Conservation (phyloP, 331 rosid genomes). For the Quercus tomentella region DNA sequence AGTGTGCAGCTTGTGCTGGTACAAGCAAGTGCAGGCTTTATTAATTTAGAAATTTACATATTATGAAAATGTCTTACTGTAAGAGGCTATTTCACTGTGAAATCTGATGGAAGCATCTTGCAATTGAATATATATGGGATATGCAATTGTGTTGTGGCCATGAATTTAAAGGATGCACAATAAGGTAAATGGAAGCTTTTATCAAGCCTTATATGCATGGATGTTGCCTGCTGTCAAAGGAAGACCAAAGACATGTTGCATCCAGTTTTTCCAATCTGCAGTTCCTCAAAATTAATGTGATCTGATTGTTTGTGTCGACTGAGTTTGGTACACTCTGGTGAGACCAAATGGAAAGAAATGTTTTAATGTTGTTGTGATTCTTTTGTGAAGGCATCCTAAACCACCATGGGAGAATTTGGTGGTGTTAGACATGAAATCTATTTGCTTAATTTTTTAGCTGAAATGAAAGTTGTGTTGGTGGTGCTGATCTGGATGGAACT, state of each 20-base stretch:
- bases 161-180: neutral
- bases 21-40: slow-evolving; percentile 76
- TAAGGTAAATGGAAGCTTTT: neutral
- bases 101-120: neutral
- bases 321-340: neutral
- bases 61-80: too few relatives aligned
- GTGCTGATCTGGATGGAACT: neutral
- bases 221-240: neutral
- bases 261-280: neutral
- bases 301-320: neutral
- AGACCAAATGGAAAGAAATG: neutral
- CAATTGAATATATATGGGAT: neutral
- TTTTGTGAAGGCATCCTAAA: too few relatives aligned
- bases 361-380: neutral
- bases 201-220: neutral
- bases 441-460: neutral
- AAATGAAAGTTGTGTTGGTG: neutral
- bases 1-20: slow-evolving; percentile 79
- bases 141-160: neutral
- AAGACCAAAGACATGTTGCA: neutral
- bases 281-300: neutral
- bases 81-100: neutral
- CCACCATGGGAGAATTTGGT: neutral
- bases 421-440: neutral
- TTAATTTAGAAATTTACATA: slow-evolving; percentile 14